A percentile compares a stretch with the other conserved stretches of the same genome.
Conservation (phyloP, 345 rosid species). For the Ricinus communis region DNA sequence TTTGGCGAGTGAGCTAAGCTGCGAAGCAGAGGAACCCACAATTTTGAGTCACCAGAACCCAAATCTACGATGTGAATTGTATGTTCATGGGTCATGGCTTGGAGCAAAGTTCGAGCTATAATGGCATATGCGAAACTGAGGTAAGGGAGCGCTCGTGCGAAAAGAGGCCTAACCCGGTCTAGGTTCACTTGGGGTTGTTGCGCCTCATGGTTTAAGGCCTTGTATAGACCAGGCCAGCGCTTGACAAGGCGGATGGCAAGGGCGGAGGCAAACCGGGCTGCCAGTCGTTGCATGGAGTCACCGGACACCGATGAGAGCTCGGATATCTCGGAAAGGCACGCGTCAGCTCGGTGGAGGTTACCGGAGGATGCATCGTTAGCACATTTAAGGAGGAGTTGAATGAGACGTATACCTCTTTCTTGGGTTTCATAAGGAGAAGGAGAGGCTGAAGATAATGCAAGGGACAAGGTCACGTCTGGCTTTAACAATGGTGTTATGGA, state of each 20-base stretch:
- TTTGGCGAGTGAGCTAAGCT: constrained; percentile 26
- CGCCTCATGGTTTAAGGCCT: constrained; percentile 33
- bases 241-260: constrained; percentile 46
- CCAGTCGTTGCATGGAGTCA: constrained; percentile 54
- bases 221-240: constrained; percentile 53
- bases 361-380: constrained; percentile 48
- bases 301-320: constrained; percentile 43
- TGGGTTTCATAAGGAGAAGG: constrained; percentile 20
- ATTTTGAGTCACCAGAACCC: constrained; percentile 39
- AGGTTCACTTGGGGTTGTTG: constrained; percentile 3
- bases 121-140: constrained; percentile 33
- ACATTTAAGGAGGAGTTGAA: constrained; percentile 48
- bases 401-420: constrained; percentile 44
- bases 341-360: constrained; percentile 48
- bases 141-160: constrained; percentile 33
- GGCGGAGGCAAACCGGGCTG: constrained; percentile 43
- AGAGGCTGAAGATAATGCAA: constrained; percentile 33
- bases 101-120: constrained; percentile 27
- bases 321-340: constrained; percentile 40
- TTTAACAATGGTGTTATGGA: constrained; percentile 19
- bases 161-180: constrained; percentile 17
- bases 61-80: constrained; percentile 47
- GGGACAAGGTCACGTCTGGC: constrained; percentile 50
- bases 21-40: constrained; percentile 42
- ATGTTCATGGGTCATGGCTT: constrained; percentile 27